Percentiles rank a stretch among this genome's conserved stretches.
Conservation (phyloP, 2,329 filamentous ascomycete species). For the Sporothrix phasma region DNA sequence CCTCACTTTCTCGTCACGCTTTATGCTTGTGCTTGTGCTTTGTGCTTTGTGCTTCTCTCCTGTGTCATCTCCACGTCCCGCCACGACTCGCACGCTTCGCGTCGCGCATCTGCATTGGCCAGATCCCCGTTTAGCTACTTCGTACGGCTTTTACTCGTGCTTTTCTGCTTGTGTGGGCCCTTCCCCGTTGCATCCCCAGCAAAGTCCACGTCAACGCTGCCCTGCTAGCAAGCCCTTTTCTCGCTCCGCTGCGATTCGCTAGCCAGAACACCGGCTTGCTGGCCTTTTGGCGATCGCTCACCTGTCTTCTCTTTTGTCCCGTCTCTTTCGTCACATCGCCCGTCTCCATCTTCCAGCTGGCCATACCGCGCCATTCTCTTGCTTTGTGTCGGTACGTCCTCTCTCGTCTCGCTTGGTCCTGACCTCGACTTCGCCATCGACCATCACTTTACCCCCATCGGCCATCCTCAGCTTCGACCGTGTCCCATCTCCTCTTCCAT, state of each 20-base stretch:
- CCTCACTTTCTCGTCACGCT: no score
- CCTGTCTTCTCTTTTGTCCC: background rate
- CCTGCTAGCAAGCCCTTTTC: constrained; percentile 9
- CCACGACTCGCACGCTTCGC: background rate
- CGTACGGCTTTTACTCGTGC: background rate
- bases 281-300: constrained; percentile 3
- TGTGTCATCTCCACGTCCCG: background rate
- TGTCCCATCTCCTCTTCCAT: background rate
- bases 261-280: background rate
- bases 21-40: no score
- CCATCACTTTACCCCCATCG: background rate
- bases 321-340: background rate
- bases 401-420: background rate
- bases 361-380: background rate
- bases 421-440: background rate
- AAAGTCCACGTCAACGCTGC: constrained; percentile 14
- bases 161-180: constrained; percentile 11
- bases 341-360: background rate
- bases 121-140: background rate
- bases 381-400: background rate
- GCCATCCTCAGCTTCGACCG: background rate
- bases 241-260: constrained; percentile 1
- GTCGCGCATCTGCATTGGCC: constrained; percentile 7
- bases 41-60: background rate
- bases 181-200: constrained; percentile 1